Evolutionary conservation across 2,329 filamentous ascomycete species (phyloP).

Genomic region (Rhexocercosporidium sp.): DNA sequence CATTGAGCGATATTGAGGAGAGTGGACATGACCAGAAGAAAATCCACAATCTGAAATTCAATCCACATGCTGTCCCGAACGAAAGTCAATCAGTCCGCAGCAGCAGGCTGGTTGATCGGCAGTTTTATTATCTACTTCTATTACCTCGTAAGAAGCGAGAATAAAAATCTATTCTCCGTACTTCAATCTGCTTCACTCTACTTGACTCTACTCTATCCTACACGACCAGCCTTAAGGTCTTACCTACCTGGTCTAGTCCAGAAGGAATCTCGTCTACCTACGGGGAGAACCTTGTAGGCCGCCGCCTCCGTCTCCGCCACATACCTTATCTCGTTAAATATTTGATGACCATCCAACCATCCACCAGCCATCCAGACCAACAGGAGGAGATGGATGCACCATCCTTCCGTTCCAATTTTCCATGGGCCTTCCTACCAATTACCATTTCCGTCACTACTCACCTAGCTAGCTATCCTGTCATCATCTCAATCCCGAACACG

Average conservation of each 20-base stretch:
- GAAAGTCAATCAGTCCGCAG: neutral
- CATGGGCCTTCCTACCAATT: neutral
- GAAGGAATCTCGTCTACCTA: neutral
- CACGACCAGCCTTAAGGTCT: too few relatives aligned
- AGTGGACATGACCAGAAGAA: neutral
- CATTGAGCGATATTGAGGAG: neutral
- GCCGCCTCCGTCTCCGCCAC: neutral
- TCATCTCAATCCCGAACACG: too few relatives aligned
- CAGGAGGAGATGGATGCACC: neutral
- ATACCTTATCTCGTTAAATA: neutral
- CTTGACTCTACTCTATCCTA: too few relatives aligned
- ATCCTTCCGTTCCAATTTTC: conserved; percentile 1
- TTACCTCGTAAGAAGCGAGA: neutral
- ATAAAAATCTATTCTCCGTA: neutral
- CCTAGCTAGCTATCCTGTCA: too few relatives aligned
- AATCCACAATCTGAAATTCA: neutral
- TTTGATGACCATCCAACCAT: neutral
- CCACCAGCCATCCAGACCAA: neutral
- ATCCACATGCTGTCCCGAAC: neutral
- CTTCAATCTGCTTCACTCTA: neutral
- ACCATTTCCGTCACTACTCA: too few relatives aligned
- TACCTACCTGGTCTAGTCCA: neutral
- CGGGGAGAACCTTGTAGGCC: neutral
- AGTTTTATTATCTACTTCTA: conserved; percentile 1
- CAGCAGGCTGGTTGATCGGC: conserved; percentile 2